Percentiles rank a stretch among this genome's conserved stretches.
Conservation (phyloP, 1,284 basidiomycete species). For the Heliocybe sulcata region DNA sequence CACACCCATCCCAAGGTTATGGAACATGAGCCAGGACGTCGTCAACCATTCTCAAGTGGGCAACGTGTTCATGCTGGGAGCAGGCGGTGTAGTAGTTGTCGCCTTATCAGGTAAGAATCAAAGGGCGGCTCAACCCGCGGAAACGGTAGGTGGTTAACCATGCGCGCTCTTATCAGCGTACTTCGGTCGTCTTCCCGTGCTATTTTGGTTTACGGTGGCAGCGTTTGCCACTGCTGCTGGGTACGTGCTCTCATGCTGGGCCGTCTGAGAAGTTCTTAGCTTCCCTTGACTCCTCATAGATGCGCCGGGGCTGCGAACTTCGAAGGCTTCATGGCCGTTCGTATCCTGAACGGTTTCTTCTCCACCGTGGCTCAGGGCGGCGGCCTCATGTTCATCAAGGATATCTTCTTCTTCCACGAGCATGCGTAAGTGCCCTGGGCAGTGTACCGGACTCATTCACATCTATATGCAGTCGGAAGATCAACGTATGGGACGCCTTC, state of each 20-base stretch:
- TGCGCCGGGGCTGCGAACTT: not conserved
- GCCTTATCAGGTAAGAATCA: not conserved
- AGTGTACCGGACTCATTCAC: not conserved
- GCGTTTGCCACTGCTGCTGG: conserved; percentile 1
- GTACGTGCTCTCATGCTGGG: not conserved
- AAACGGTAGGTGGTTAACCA: not conserved
- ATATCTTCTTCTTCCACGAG: conserved; percentile 2
- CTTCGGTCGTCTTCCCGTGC: conserved; percentile 1
- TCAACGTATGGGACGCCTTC: conserved; percentile 1
- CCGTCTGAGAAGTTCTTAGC: not conserved
- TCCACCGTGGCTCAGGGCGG: conserved; percentile 1
- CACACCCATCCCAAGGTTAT: not conserved
- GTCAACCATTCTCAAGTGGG: conserved; percentile 2
- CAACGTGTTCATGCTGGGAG: conserved; percentile 2
- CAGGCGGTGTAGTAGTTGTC: not conserved
- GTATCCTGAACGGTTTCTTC: conserved; percentile 2
- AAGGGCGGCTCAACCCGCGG: not conserved
- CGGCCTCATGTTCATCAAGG: conserved; percentile 2
- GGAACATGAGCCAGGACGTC: not conserved
- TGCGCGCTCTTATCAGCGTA: not conserved
- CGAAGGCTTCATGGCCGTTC: not conserved
- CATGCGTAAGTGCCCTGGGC: not conserved
- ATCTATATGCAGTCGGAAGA: not conserved
- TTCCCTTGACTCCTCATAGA: not conserved
- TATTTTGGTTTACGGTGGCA: conserved; percentile 1